Conservation (phyloP, 495 filamentous ascomycete genomes). For the Cercophora newfieldiana region DNA sequence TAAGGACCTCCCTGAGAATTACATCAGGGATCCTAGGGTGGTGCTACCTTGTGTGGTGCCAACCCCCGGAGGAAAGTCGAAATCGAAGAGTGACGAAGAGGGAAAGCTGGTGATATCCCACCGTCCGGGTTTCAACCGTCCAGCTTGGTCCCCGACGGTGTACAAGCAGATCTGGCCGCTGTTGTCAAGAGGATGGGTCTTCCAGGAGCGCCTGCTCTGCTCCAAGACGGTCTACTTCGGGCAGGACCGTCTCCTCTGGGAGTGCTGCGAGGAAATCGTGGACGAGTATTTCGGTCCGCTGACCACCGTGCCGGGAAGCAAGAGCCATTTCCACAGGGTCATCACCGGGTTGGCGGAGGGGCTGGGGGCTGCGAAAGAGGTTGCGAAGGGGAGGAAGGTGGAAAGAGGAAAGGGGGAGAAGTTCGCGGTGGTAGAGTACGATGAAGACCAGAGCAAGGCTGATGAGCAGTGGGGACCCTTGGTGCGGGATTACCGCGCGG, state of each 20-base stretch:
- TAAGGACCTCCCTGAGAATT: neutral
- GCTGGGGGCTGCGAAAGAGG: neutral
- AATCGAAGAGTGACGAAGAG: neutral
- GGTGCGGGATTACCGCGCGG: neutral
- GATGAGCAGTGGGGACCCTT: constrained; percentile 12
- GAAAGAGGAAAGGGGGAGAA: neutral
- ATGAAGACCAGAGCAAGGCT: neutral
- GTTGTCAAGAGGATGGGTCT: constrained; percentile 20
- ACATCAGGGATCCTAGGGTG: constrained; percentile 11
- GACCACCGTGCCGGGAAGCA: constrained; percentile 9
- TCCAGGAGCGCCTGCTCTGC: constrained; percentile 20
- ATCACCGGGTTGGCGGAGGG: constrained; percentile 7
- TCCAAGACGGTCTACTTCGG: constrained; percentile 17
- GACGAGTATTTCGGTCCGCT: constrained; percentile 15
- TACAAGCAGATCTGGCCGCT: constrained; percentile 15
- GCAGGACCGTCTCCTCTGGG: constrained; percentile 18
- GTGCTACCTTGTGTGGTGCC: constrained; percentile 1
- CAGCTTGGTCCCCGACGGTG: neutral
- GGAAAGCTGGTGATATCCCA: constrained; percentile 7
- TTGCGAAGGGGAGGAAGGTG: neutral
- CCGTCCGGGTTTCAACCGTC: constrained; percentile 7
- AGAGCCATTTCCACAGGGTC: constrained; percentile 11
- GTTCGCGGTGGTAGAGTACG: neutral
- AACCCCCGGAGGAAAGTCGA: neutral
- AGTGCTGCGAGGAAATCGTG: constrained; percentile 15